Evolutionary conservation across 331 rosid genomes (phyloP), one percentile per base, ranked within the genome.

Genomic region (Prunus yedoensis): DNA sequence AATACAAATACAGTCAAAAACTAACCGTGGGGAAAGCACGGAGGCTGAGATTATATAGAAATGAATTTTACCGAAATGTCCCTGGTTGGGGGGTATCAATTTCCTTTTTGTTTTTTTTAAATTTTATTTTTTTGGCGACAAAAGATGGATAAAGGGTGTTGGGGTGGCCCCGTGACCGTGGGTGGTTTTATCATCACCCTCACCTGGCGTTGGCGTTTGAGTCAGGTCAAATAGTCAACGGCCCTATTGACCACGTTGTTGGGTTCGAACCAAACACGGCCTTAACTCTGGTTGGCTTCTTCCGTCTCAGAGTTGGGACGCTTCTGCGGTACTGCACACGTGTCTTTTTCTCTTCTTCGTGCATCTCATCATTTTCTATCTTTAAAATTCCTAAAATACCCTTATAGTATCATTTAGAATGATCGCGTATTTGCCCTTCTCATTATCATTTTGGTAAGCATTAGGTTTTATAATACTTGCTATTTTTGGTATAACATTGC

Each of bases 41-140:
- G 83, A 66, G 80, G 78, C 75, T 66, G 53, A 71, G 86, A 80
- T 84, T 90, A 92, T 88, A 90, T 88, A 90, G 96, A 87, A 61
- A 21, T 8, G 0, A 71, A 49, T 66, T 77, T 88, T 91, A 85
- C 97, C 67, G 43, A 83, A 75, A 80, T 85, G 68, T 80, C 96
- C 98, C 85, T 60, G 67, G 50, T 66, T 64, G 53, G 75, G 68
- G 76, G 74, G 30, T 35, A 68, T 69, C 28, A 61, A 79, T 71
- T 77, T 73, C 47, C 3, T 53, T n/a, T 1, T 2, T 10, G 1
- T 11, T 1, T 8, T 27, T 12, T 56, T 5, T 7, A 3, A 0
- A 0, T 25, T 61, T 16, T 20, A 5, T 9, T 4, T 28, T 15
- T 9, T 16, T 3, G 10, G 30, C 18, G 6, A 15, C 54, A 30